These are phyloP conservation scores for Myxozyma kluyveri DNA, from an alignment of 805 yeast species.

Conservation along the genomic window DNA sequence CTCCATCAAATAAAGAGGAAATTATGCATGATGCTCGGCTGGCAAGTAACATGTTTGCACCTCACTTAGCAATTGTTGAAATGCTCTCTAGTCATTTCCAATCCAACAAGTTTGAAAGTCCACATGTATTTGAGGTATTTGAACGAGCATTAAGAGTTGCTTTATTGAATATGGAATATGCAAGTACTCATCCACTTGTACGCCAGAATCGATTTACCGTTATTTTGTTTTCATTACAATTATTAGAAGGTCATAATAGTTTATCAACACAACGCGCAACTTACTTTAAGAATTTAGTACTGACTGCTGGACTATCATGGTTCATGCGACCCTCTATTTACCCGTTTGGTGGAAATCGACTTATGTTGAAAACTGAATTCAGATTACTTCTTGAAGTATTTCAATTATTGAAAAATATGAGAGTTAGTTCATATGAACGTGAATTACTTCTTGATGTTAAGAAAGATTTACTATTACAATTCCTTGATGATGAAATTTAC, in stretches of 20 bases:
- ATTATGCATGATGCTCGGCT: constrained; percentile 52
- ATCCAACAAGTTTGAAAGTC: constrained; percentile 70
- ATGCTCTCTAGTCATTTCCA: constrained; percentile 75
- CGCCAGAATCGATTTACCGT: constrained; percentile 73
- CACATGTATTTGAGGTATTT: constrained; percentile 64
- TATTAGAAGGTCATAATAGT: constrained; percentile 55
- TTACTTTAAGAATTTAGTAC: constrained; percentile 50
- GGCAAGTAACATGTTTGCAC: constrained; percentile 53
- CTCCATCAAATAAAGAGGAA: constrained; percentile 70
- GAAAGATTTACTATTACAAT: constrained; percentile 54
- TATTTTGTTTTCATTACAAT: constrained; percentile 62
- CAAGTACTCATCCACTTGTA: constrained; percentile 81
- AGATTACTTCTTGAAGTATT: constrained; percentile 56
- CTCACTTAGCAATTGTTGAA: constrained; percentile 67
- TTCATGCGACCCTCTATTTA: constrained; percentile 53
- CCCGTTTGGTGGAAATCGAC: constrained; percentile 82
- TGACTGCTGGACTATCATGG: constrained; percentile 76
- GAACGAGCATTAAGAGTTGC: constrained; percentile 50
- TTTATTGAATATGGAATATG: constrained; percentile 54
- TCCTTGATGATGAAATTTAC: constrained; percentile 73
- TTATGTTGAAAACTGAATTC: constrained; percentile 69
- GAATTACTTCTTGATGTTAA: constrained; percentile 45
- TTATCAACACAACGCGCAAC: constrained; percentile 48
- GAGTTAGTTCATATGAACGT: constrained; percentile 13
- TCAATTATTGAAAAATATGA: constrained; percentile 33